A percentile compares a stretch with the other conserved stretches of the same genome.
Evolutionary conservation across 192 early-diverging fungal genomes (phyloP).

Genomic region (Backusella luteola): DNA sequence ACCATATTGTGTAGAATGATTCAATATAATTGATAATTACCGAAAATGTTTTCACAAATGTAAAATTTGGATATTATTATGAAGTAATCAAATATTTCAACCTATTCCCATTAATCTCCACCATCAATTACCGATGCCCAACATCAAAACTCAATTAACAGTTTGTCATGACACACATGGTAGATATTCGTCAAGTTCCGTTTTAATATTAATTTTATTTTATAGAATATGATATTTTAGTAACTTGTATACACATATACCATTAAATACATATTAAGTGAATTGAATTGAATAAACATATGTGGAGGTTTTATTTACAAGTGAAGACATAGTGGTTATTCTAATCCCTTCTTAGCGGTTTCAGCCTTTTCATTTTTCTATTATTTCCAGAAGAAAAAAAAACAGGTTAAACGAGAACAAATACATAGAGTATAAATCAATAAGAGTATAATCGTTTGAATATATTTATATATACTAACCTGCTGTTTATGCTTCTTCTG

Average conservation of each 20-base stretch:
- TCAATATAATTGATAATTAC: too few relatives aligned
- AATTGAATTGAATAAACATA: neutral
- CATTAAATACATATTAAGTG: neutral
- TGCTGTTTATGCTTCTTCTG: conserved; percentile 14
- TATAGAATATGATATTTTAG: too few relatives aligned
- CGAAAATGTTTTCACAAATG: too few relatives aligned
- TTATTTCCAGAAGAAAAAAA: neutral
- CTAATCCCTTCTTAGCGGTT: conserved; percentile 8
- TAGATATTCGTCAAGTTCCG: too few relatives aligned
- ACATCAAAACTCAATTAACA: too few relatives aligned
- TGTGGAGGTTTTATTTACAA: neutral
- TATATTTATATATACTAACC: neutral
- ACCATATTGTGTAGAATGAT: too few relatives aligned
- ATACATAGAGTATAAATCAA: neutral
- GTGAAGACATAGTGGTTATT: neutral
- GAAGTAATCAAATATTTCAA: too few relatives aligned
- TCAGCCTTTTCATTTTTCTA: conserved; percentile 11
- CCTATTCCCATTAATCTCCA: too few relatives aligned
- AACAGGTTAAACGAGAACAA: neutral
- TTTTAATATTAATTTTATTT: too few relatives aligned
- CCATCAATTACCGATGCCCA: too few relatives aligned
- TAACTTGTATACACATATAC: neutral
- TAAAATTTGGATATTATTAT: too few relatives aligned
- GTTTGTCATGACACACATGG: too few relatives aligned
- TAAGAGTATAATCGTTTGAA: neutral